phyloP scores from a whole-genome alignment of 345 rosid genomes.

The Lepidium didymum region DNA sequence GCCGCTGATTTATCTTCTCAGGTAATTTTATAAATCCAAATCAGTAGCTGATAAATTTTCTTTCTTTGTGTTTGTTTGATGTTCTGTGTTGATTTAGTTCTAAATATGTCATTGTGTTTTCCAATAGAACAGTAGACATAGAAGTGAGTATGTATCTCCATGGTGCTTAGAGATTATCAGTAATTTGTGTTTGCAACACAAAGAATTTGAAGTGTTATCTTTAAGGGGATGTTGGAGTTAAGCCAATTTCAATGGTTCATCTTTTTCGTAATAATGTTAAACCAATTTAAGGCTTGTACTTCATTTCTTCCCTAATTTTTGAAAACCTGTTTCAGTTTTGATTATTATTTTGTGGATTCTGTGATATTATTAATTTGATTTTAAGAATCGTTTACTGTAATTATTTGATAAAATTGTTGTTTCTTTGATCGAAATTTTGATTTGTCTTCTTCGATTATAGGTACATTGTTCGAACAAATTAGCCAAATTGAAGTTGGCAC shows the following conservation, averaged over 20 bases:
- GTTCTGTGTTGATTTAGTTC: background rate
- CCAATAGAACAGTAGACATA: background rate
- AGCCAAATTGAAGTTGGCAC: constrained; percentile 45
- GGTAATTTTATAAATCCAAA: constrained; percentile 30
- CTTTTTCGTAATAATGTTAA: no score
- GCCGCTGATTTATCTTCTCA: constrained; percentile 94
- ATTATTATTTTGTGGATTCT: background rate
- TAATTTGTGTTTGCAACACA: no score
- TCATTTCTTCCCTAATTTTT: background rate
- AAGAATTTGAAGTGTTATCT: no score
- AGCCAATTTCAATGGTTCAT: no score
- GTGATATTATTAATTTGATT: background rate
- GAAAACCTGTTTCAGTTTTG: background rate
- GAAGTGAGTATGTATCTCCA: background rate
- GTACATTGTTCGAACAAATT: constrained; percentile 46
- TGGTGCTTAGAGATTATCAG: background rate
- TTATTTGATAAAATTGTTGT: background rate
- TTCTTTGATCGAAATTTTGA: background rate
- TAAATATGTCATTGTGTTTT: background rate
- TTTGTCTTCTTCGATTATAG: constrained; percentile 19
- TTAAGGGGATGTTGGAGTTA: no score
- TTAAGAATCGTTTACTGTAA: background rate
- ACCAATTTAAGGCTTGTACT: constrained; percentile 54
- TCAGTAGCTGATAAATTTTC: background rate
- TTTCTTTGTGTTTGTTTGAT: background rate